These are phyloP conservation scores for Diatrype stigma DNA, from an alignment of 2,329 filamentous ascomycete genomes.

Conservation along the genomic window DNA sequence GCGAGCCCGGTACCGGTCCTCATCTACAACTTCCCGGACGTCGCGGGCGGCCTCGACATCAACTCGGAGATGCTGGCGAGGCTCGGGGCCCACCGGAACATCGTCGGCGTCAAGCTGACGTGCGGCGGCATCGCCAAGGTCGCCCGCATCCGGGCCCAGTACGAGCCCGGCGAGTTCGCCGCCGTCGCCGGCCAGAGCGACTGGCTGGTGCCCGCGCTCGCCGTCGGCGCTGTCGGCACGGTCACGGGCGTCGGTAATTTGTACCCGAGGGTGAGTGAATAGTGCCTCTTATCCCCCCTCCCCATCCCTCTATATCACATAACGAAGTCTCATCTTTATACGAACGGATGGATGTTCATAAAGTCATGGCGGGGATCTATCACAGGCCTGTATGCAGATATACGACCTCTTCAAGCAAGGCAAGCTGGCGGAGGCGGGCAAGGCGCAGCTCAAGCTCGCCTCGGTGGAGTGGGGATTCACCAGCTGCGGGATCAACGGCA, in stretches of 20 bases:
- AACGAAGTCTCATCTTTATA: too few species aligned
- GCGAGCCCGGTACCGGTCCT: conserved; percentile 57
- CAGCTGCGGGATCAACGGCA: conserved; percentile 57
- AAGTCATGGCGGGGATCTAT: conserved; percentile 17
- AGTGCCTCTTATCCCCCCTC: too few species aligned
- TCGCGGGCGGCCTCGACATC: conserved; percentile 62
- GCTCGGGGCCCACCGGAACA: conserved; percentile 57
- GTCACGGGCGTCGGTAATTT: conserved; percentile 12
- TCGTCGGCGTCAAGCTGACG: conserved; percentile 68
- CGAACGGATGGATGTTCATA: conserved; percentile 37
- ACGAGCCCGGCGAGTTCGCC: conserved; percentile 10
- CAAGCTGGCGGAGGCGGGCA: conserved; percentile 36
- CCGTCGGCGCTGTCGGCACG: conserved; percentile 10
- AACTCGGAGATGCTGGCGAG: conserved; percentile 60
- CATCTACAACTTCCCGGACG: conserved; percentile 69
- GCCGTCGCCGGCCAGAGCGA: conserved; percentile 42
- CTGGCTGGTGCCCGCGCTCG: conserved; percentile 35
- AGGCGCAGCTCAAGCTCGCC: conserved; percentile 46
- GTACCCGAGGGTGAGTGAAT: conserved; percentile 35
- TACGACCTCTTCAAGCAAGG: conserved; percentile 27
- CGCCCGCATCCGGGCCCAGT: conserved; percentile 45
- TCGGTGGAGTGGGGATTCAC: conserved; percentile 52
- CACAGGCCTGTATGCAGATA: conserved; percentile 1
- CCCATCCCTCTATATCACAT: neutral
- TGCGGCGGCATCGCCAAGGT: conserved; percentile 74